Base-by-base conservation (phyloP, 495 filamentous ascomycete species). In the Penicillium waksmanii region DNA sequence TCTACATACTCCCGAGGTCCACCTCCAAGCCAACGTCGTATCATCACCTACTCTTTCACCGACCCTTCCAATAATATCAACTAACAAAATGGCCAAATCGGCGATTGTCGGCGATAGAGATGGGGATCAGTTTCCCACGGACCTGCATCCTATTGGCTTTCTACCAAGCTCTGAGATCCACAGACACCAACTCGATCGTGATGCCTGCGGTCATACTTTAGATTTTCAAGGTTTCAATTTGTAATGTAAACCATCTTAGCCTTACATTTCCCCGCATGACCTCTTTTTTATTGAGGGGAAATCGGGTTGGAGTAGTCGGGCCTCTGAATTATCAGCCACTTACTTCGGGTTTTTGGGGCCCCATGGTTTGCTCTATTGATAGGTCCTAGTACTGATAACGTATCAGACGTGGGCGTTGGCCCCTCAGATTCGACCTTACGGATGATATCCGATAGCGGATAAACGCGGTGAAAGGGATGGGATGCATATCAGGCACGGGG, bases 381-480 rank as follows among this genome's bases (percentile, higher is more conserved):
- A 23, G 23, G 2, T 23, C 27, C 2, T 27, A 7, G 0, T 31
- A 31, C 36, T 27, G 59, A 61, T 49, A 52, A 27, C 27, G 23
- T 54, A 53, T 55, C 21, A 31, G 21, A 10, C 44, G 27, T 31
- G 6, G 27, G 1, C 27, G 6, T 31, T 9, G 27, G 6, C 3
- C 23, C 23, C 3, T 23, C 23, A 31, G 27, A 5, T 31, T 5
- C 27, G 27, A 12, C n/a, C n/a, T n/a, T n/a, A n/a, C 17, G 27
- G 25, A 47, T 42, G 25, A 56, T 49, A 46, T 25, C 56, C 60
- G 67, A 65, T 64, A 57, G 53, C 66, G 58, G 64, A 62, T 65
- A 65, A 60, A 48, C 51, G 25, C 62, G 58, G 62, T 52, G 56
- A 59, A 7, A 34, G 38, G 35, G 19, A 35, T 36, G 38, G 35